Evolutionary conservation across 75 land plant species (phyloP), one percentile per base, ranked within the genome.

Genomic region (Pinus tabuliformis): DNA sequence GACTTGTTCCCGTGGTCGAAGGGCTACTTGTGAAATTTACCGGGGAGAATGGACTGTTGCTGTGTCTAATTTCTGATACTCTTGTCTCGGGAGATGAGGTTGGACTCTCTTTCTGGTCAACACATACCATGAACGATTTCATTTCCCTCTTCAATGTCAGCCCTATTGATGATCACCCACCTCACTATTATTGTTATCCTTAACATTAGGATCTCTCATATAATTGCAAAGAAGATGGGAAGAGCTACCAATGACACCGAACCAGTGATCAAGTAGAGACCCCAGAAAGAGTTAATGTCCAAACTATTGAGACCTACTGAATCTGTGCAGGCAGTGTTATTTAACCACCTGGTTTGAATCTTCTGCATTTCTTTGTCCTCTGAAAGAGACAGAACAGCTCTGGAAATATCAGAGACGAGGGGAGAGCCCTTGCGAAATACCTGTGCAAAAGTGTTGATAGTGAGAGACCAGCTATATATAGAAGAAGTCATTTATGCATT

Each of bases 381-480:
- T 2, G 83, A 70, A 20, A 89, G 39, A 12, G 37, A 79, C 20
- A 86, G 77, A 1, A 89, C 83, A 4, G 88, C 88, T 22, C 73
- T 54, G 2, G 90, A 89, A 8, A 86, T 14, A 16, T 83, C 86
- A 0, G 54, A 17, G 1, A 87, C 79, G 20, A 86, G 60, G 4
- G 90, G 84, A 39, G 88, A 86, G 1, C 90, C 90, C 72, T 79
- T 89, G 13, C 65, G 88, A 57, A 89, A 86, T 5, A 71, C 84
- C 89, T 88, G 77, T 17, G 54, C 7, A 18, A 49, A 49, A 49
- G 11, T 49, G 11, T 1, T 49, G 11, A 49, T 49, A 9, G 52
- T 49, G 52, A 49, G 52, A 49, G 8, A 49, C 11, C 0, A 49
- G 11, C 52, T 2, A 8, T 49, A 9, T 8, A 49, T 7, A 9